These are phyloP conservation scores for Marchantia polymorpha DNA, from an alignment of 225 moss, liverwort and hornwort genomes.

Conservation along the genomic window DNA sequence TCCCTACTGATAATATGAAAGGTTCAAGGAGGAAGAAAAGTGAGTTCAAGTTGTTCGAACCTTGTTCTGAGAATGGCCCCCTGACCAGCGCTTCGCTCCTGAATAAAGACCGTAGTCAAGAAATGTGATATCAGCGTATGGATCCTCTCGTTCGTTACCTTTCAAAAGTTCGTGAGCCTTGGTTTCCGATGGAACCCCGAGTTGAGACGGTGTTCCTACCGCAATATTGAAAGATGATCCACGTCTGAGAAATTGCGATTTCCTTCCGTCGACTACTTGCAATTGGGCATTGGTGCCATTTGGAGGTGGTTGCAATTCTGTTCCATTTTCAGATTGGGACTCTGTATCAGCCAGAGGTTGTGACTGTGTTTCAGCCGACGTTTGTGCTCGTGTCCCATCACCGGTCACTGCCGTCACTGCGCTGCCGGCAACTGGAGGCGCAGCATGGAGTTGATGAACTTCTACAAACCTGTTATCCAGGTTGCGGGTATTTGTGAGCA, in stretches of 20 bases:
- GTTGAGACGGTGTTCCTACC: conserved; percentile 27
- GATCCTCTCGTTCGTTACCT: conserved; percentile 3
- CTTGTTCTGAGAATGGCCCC: conserved; percentile 14
- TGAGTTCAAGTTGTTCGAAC: background rate
- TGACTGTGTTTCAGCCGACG: conserved; percentile 16
- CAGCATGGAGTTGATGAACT: conserved; percentile 33
- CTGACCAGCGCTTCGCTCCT: conserved; percentile 12
- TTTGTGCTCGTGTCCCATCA: conserved; percentile 24
- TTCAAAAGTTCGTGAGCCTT: conserved; percentile 8
- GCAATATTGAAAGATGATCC: conserved; percentile 6
- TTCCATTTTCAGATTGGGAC: conserved; percentile 8
- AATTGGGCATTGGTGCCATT: background rate
- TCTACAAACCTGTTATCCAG: conserved; percentile 33
- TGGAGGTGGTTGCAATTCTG: conserved; percentile 12
- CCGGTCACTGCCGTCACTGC: conserved; percentile 10
- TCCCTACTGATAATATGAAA: background rate
- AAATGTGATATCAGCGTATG: conserved; percentile 16
- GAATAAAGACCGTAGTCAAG: conserved; percentile 24
- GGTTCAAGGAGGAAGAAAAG: background rate
- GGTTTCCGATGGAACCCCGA: conserved; percentile 8
- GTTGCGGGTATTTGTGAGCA: background rate
- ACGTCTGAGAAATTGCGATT: conserved; percentile 2
- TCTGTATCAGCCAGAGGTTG: conserved; percentile 18
- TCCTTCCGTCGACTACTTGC: background rate
- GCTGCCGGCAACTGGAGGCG: conserved; percentile 8